Base-by-base conservation (phyloP, 1,284 basidiomycete genomes). In the Apiotrichum sp. region DNA sequence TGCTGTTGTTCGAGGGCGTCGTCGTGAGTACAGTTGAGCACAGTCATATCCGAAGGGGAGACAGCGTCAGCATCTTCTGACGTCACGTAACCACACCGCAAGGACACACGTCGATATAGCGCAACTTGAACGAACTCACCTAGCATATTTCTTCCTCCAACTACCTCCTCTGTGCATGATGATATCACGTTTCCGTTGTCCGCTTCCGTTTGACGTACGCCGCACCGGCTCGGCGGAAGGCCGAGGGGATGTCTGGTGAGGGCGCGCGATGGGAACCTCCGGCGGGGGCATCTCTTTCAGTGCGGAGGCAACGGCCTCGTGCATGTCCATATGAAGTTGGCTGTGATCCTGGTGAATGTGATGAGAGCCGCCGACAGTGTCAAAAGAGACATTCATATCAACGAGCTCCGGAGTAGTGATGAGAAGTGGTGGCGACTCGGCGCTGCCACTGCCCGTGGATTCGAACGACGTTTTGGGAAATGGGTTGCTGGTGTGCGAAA, bases 91-190 rank as follows among this genome's bases (percentile, higher is more conserved):
- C 41, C 39, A 40, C n/a, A 53, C 47, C 39, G 40, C n/a, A 36
- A 22, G 29, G 22, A 32, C 14, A 47, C 11, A 36, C 46, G 16
- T 14, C 44, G 34, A 31, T 9, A 47, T 10, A 6, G n/a, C 22
- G 9, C 14, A 47, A 8, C 8, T 38, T 13, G 36, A 13, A 22
- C 39, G 14, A 29, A 69, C 69, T 69, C 65, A 73, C 71, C 65
- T 69, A 3, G 64, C 62, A 55, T 70, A 64, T 52, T 68, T 68
- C 49, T 62, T 62, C 33, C 68, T 46, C 66, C 65, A 68, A 51
- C 65, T 69, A 5, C 60, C 61, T 31, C 43, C 42, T 34, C 57
- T 56, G 42, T 59, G 57, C 43, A 38, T 10, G 16, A 56, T 44
- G 1, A 46, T 29, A 36, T 56, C 50, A 7, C 49, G 49, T 22